Evolutionary conservation across 1,284 basidiomycete genomes (phyloP), one percentile per base, ranked within the genome.

Genomic region (Apiotrichum laibachii): DNA sequence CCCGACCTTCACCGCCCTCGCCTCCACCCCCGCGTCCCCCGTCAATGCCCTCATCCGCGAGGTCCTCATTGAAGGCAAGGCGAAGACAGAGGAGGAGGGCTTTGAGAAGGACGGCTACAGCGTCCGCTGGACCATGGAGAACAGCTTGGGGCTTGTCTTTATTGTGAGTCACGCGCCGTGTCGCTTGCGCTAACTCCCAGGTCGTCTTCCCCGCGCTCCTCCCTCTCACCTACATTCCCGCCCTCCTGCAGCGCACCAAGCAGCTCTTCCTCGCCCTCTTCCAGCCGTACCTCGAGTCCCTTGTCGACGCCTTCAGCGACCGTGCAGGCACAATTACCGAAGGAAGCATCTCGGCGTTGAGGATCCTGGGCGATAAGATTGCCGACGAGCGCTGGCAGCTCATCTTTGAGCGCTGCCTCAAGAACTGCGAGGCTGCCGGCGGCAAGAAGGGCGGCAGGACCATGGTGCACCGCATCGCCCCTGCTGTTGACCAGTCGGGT

Each of bases 171-270:
- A 5, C 7, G 18, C 21, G 19, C 1, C 1, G 7, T 31, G 12
- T 3, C 19, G n/a, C 43, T 10, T n/a, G 37, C 18, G 44, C 61
- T 58, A 31, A 63, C 59, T 18, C 26, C 1, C 68, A 94, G 90
- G 91, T 95, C 55, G 92, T 94, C 52, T 97, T 97, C 80, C 95
- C 98, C 72, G 89, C 95, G 48, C 93, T 99, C 61, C 83, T 99
- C 16, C 94, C 96, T 65, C 83, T 99, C 26, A 88, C 91, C 11
- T 99, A 99, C 74, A 88, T 98, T 57, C 91, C 95, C 0, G 88
- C 92, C 49, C 85, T 99, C 8, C 83, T 96, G 18, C 80, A 81
- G 26, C 85, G 89, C 6, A 82, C 92, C 69, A 92, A 92, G 72
- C 81, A 85, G 0, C 82, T 94, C 34, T 96, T 96, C 72, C 81